Evolutionary conservation across 1,284 basidiomycete genomes (phyloP).

Genomic region (Sphagnurus paluster): DNA sequence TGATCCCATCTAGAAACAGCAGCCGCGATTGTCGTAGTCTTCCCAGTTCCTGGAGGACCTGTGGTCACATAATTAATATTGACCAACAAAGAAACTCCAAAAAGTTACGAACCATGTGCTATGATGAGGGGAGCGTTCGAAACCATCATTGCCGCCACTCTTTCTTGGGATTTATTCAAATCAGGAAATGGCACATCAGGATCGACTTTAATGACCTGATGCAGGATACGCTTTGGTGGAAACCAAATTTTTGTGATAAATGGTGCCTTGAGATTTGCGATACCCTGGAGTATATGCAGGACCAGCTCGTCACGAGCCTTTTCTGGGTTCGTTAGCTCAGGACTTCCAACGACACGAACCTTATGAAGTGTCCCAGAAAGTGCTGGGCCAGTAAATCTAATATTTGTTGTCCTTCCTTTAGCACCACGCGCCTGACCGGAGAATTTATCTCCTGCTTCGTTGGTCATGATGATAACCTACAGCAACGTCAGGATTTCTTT

Average conservation of each 20-base stretch:
- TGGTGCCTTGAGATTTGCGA: constrained; percentile 22
- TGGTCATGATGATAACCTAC: constrained; percentile 32
- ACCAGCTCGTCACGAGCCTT: constrained; percentile 36
- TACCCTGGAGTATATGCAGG: constrained; percentile 28
- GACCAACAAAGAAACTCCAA: neutral
- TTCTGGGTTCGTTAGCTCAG: constrained; percentile 34
- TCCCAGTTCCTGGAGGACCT: constrained; percentile 34
- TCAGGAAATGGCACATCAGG: constrained; percentile 5
- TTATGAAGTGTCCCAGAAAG: constrained; percentile 21
- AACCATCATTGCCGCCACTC: constrained; percentile 28
- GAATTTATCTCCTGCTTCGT: constrained; percentile 25
- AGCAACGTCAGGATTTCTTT: neutral
- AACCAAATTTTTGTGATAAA: constrained; percentile 38
- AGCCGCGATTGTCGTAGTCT: constrained; percentile 33
- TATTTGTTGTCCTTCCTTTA: constrained; percentile 33
- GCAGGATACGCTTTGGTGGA: constrained; percentile 15
- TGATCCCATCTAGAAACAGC: constrained; percentile 26
- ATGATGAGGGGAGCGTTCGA: constrained; percentile 26
- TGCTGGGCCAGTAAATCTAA: constrained; percentile 20
- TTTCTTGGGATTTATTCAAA: constrained; percentile 33
- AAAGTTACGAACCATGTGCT: constrained; percentile 28
- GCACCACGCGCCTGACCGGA: constrained; percentile 25
- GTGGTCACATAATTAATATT: neutral
- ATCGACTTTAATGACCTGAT: neutral
- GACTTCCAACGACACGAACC: constrained; percentile 37